Percentiles rank a stretch among this genome's conserved stretches.
Conservation (phyloP, 208 protist genomes). For the Leishmania guyanensis region DNA sequence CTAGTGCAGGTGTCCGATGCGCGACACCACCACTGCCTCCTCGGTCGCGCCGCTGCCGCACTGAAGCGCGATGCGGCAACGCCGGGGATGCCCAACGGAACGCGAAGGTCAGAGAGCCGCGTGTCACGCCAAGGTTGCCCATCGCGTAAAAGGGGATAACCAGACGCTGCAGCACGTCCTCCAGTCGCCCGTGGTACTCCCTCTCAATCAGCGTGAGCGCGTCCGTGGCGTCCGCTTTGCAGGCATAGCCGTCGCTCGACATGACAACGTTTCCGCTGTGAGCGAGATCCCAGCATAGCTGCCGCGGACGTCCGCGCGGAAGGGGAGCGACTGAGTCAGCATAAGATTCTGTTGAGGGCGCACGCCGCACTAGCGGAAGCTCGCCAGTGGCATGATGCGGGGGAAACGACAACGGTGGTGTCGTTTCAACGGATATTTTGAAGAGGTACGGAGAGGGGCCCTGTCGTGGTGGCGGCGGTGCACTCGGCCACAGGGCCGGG, state of each 20-base stretch:
- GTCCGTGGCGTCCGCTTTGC: conserved; percentile 46
- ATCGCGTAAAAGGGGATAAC: conserved; percentile 62
- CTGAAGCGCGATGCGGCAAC: not conserved
- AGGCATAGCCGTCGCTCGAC: conserved; percentile 47
- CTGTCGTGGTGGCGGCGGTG: not conserved
- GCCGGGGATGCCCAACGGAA: conserved; percentile 21
- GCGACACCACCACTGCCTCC: not conserved
- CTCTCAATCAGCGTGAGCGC: conserved; percentile 36
- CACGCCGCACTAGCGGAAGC: conserved; percentile 7
- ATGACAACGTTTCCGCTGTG: conserved; percentile 70
- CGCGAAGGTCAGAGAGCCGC: conserved; percentile 41
- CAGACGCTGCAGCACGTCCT: conserved; percentile 19
- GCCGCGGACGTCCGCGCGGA: not conserved
- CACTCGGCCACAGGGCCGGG: not conserved
- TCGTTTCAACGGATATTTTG: not conserved
- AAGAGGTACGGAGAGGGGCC: not conserved
- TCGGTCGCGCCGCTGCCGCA: not conserved
- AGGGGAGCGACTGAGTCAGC: not conserved
- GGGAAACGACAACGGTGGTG: not conserved
- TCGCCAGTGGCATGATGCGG: not conserved
- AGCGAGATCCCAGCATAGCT: conserved; percentile 48
- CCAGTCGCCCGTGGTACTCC: conserved; percentile 25
- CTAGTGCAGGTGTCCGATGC: conserved; percentile 34
- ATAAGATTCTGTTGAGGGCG: conserved; percentile 2
- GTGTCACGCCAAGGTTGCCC: conserved; percentile 39